Conservation (phyloP, 495 filamentous ascomycete genomes). For the Neurospora cerealis region DNA sequence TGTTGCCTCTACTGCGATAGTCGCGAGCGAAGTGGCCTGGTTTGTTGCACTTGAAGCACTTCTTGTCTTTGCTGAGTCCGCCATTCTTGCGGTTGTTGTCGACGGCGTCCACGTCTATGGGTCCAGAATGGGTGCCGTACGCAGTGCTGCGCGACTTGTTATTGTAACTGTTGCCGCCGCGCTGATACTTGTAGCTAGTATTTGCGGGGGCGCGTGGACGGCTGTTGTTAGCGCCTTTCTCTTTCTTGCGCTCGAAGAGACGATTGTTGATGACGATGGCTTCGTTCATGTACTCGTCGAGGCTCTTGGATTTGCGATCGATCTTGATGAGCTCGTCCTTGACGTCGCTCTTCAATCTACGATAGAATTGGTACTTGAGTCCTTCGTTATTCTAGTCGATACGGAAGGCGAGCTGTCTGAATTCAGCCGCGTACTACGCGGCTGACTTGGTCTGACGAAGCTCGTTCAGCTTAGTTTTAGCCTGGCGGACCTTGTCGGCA, state of each 20-base stretch:
- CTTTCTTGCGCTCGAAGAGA: background rate
- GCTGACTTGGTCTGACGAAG: background rate
- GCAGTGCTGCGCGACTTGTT: background rate
- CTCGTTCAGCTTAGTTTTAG: background rate
- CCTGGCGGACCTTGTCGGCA: background rate
- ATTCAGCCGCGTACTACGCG: background rate
- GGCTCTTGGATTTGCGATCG: background rate
- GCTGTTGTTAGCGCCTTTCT: background rate
- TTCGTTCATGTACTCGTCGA: background rate
- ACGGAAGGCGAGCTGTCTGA: background rate
- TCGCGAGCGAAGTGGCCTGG: background rate
- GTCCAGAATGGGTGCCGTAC: rapidly evolving
- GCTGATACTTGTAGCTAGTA: rapidly evolving
- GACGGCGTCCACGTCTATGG: background rate
- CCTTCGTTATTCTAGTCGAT: background rate
- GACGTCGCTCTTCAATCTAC: background rate
- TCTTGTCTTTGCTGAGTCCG: background rate
- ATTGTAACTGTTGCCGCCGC: background rate
- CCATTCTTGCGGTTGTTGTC: background rate
- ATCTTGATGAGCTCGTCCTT: background rate
- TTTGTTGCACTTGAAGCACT: background rate
- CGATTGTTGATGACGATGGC: background rate
- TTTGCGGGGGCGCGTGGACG: background rate
- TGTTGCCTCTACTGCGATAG: background rate
- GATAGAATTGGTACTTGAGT: background rate